Evolutionary conservation across 768 basidiomycete species (phyloP), one percentile per base, ranked within the genome.

Genomic region (Boletus rufocinnamomeus): DNA sequence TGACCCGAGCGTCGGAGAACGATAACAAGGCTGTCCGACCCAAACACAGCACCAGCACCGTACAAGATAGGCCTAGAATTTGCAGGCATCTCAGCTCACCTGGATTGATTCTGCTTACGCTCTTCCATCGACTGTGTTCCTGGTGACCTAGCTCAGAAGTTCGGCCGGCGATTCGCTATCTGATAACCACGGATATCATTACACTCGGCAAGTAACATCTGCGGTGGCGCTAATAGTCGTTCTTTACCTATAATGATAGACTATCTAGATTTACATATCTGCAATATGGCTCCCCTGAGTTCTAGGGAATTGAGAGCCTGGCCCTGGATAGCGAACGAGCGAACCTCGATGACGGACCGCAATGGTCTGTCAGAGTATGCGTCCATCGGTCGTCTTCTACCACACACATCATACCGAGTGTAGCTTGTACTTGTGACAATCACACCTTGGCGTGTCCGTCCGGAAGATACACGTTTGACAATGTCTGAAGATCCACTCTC

Each of bases 21-120:
- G 11, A 6, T 27, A 25, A 16, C 9, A 17, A 44, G 23, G 27
- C 19, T 14, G 19, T 14, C 19, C 19, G 10, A 30, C n/a, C 13
- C 28, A 13, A 30, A 44, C 23, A 23, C 21, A n/a, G n/a, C n/a
- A n/a, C n/a, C 19, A n/a, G 28, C 19, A 7, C 11, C 19, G 10
- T 47, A 27, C 27, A 47, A n/a, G 25, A 46, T 17, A 46, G 4
- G 23, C 23, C 19, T 32, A 16, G 7, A 16, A 11, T 11, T 41
- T 80, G 11, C 44, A 76, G 23, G 75, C 73, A 1, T 60, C 63
- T 37, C 66, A 78, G 21, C 80, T 77, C 55, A 59, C 74, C 5
- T 82, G 80, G 82, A 69, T 81, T 37, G 78, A 73, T 2, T 66
- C 73, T 2, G 75, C 79, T 2, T 84, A 77, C 55, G 67, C 75